phyloP scores from a whole-genome alignment of 139 green algal genomes.

The Tetradesmus lagerheimii region DNA sequence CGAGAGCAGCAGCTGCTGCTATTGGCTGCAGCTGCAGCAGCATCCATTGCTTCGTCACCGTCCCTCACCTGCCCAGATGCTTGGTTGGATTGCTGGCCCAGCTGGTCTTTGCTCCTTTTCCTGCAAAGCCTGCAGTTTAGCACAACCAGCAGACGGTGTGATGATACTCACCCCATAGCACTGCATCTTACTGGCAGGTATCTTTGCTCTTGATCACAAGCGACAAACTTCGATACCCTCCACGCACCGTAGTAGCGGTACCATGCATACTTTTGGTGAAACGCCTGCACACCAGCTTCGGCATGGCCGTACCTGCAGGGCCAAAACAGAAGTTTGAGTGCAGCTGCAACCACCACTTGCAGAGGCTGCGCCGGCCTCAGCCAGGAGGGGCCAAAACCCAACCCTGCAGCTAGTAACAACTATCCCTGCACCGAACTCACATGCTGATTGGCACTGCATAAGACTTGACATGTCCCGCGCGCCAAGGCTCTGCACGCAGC shows the following conservation, averaged over 20 bases:
- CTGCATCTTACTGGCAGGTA: neutral
- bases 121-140: slow-evolving; percentile 59
- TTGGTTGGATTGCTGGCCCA: slow-evolving; percentile 67
- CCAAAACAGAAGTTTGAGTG: neutral
- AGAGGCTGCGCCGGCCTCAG: no score
- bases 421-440: neutral
- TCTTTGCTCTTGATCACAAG: neutral
- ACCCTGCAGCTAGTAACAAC: no score
- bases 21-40: neutral
- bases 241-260: slow-evolving; percentile 68
- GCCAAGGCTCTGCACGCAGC: slow-evolving; percentile 35
- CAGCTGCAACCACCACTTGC: neutral
- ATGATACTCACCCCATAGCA: neutral
- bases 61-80: neutral
- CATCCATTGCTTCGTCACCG: neutral
- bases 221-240: no score
- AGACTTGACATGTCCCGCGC: neutral
- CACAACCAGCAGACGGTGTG: neutral
- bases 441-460: slow-evolving; percentile 22
- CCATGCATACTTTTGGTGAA: slow-evolving; percentile 66
- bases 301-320: slow-evolving; percentile 62
- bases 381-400: no score
- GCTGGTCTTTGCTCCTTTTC: slow-evolving; percentile 64
- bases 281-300: slow-evolving; percentile 54
- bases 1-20: neutral